Percentiles rank a stretch among this genome's conserved stretches.
These are phyloP conservation scores for Medicago truncatula DNA, from an alignment of 306 rosid species.

Conservation along the genomic window MtrunA17r5.0-ANR NC_053048.1:21970001-21970500, in stretches of 20 bases:
- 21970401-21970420: background rate
- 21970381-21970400: background rate
- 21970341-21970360: slow-evolving; percentile 16
- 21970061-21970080: background rate
- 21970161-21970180: background rate
- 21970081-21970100: background rate
- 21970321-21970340: background rate
- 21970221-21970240: slow-evolving; percentile 13
- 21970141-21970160: background rate
- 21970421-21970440: background rate
- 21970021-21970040: background rate
- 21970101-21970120: background rate
- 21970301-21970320: slow-evolving; percentile 1
- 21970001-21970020: background rate
- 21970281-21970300: slow-evolving; percentile 8
- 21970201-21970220: slow-evolving; percentile 21
- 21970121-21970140: background rate
- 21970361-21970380: slow-evolving; percentile 18
- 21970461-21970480: background rate
- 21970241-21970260: background rate
- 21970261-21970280: rapidly evolving
- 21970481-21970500: background rate
- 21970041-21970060: background rate
- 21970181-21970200: background rate
- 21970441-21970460: background rate